phyloP scores from a whole-genome alignment of 2,329 filamentous ascomycete species.

The Talaromyces sp. region DNA sequence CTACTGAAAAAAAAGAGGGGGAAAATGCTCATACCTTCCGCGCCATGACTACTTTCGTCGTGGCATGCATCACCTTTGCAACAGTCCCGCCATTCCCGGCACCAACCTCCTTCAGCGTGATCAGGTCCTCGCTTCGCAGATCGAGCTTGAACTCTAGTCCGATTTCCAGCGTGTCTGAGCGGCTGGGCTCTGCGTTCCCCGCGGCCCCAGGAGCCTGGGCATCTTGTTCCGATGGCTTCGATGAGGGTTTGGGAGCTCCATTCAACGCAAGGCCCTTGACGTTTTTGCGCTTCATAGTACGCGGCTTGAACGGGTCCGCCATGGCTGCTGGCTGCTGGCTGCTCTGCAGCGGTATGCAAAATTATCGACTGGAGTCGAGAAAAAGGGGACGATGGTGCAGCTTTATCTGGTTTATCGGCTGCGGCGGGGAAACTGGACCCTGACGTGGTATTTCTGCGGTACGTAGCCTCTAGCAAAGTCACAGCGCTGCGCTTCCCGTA shows the following conservation, averaged over 20 bases:
- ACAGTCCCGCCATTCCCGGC: slow-evolving; percentile 96
- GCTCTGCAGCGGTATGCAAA: slow-evolving; percentile 3
- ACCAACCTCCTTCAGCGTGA: slow-evolving; percentile 89
- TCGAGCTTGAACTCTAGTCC: slow-evolving; percentile 96
- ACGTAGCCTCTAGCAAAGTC: background rate
- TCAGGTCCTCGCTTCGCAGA: slow-evolving; percentile 82
- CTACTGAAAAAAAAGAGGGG: background rate
- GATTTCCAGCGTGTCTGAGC: slow-evolving; percentile 78
- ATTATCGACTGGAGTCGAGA: background rate
- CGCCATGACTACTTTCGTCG: slow-evolving; percentile 94
- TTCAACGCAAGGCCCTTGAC: slow-evolving; percentile 91
- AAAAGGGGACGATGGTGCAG: background rate
- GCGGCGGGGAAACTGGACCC: background rate
- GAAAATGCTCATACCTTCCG: slow-evolving; percentile 66
- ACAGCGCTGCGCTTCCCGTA: background rate
- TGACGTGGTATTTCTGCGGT: background rate
- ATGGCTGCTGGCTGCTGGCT: slow-evolving; percentile 32
- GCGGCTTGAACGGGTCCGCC: slow-evolving; percentile 59
- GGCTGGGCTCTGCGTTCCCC: slow-evolving; percentile 55
- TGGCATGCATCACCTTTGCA: slow-evolving; percentile 93
- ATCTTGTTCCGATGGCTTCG: slow-evolving; percentile 69
- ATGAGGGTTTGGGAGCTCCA: slow-evolving; percentile 64
- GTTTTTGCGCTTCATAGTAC: slow-evolving; percentile 98
- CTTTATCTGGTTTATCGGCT: background rate
- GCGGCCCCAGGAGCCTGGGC: slow-evolving; percentile 41